Percentiles rank a stretch among this genome's conserved stretches.
Evolutionary conservation across 2,329 filamentous ascomycete species (phyloP).

Genomic region (Colletotrichum navitas): DNA sequence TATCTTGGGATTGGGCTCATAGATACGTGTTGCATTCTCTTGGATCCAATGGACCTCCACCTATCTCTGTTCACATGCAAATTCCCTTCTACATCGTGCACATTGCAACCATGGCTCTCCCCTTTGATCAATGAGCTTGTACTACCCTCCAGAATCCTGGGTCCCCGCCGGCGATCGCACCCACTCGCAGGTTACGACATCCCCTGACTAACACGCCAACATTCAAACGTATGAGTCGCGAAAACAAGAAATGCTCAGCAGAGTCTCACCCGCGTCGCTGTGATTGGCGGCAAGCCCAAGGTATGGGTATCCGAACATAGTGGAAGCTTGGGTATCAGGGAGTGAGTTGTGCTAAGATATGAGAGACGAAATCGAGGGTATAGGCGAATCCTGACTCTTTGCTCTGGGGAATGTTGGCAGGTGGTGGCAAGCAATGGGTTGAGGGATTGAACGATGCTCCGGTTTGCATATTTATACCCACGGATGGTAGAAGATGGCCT

Average conservation of each 20-base stretch:
- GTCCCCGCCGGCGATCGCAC: not conserved
- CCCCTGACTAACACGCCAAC: not conserved
- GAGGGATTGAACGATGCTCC: not conserved
- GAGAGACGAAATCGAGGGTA: not conserved
- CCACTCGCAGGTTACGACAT: not conserved
- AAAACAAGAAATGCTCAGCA: not conserved
- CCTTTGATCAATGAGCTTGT: not conserved
- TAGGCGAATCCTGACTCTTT: not conserved
- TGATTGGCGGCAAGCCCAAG: not conserved
- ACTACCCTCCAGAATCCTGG: not conserved
- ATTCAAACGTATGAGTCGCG: not conserved
- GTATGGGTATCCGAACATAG: not conserved
- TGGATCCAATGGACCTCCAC: conserved; percentile 36
- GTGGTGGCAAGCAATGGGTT: not conserved
- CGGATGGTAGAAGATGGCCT: not conserved
- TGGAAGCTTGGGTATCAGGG: not conserved
- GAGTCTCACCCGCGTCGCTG: not conserved
- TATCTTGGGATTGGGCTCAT: conserved; percentile 40
- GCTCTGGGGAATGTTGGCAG: not conserved
- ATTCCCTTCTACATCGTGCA: not conserved
- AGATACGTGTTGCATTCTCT: conserved; percentile 38
- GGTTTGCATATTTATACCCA: not conserved
- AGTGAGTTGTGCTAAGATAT: not conserved
- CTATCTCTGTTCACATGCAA: conserved; percentile 10
- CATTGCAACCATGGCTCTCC: not conserved